Conservation (phyloP, 331 rosid species). For the Arachis monticola region DNA sequence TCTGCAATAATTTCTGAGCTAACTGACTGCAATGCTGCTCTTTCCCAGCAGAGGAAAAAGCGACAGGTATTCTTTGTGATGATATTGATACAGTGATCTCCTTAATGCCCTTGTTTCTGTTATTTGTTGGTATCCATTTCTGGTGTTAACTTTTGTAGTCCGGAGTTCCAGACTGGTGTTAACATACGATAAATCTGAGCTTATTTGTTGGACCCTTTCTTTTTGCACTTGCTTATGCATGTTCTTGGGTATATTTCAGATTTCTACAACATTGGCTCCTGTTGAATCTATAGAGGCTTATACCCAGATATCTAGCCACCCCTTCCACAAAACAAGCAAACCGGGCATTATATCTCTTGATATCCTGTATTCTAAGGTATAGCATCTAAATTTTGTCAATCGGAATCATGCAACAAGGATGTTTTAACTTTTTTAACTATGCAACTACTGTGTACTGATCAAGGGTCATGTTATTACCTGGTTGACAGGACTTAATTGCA, state of each 20-base stretch:
- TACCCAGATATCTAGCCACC: slow-evolving; percentile 97
- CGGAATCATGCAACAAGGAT: neutral
- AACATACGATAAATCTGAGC: slow-evolving; percentile 8
- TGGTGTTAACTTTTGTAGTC: neutral
- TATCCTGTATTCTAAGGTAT: slow-evolving; percentile 75
- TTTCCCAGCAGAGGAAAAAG: slow-evolving; percentile 87
- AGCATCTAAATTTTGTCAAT: slow-evolving; percentile 1
- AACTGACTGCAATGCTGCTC: slow-evolving; percentile 85
- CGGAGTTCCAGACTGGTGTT: too few species aligned
- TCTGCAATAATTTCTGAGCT: slow-evolving; percentile 68
- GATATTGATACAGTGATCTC: neutral
- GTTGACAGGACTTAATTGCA: slow-evolving; percentile 79
- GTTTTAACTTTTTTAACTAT: neutral
- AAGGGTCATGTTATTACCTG: neutral
- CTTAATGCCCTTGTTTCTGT: slow-evolving; percentile 2
- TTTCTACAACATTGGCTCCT: slow-evolving; percentile 62
- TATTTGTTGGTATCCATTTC: neutral
- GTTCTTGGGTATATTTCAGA: slow-evolving; percentile 40
- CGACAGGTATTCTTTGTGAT: slow-evolving; percentile 64
- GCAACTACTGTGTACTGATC: slow-evolving; percentile 20
- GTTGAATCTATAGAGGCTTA: slow-evolving; percentile 78
- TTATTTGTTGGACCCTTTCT: neutral
- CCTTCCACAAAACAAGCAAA: slow-evolving; percentile 94
- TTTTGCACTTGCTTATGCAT: slow-evolving; percentile 19
- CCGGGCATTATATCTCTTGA: slow-evolving; percentile 90